Evolutionary conservation across 345 rosid species (phyloP), one percentile per base, ranked within the genome.

Genomic region (Eucalyptus dawsonii): DNA sequence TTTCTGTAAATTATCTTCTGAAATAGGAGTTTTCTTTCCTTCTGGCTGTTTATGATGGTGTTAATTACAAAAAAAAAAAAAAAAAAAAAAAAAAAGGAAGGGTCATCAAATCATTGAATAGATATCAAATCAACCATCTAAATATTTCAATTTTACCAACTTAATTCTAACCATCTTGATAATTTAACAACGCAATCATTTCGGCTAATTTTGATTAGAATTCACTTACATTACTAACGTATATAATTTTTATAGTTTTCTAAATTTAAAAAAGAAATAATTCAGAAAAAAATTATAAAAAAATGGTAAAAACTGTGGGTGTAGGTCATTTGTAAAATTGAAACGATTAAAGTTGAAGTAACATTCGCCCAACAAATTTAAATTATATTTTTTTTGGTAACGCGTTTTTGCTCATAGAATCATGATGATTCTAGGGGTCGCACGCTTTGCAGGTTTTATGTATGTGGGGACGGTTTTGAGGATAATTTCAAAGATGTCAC

Each of bases 201-300:
- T 5, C 6, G 1, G 0, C 1, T 9, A 31, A 69, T 69, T 69
- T 69, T 31, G 6, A 9, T 4, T 31, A 16, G 1, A 69, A 67
- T 31, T 69, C 1, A 56, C 6, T 1, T 2, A 56, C 3, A 1
- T 1, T 1, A 51, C 4, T 7, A 3, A 51, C 0, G 22, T 17
- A 51, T 51, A 17, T 51, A 17, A 1, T 51, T 51, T 51, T 51
- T 51, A 0, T 51, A 51, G 22, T 51, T 51, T 51, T 51, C 22
- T 17, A 51, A 22, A 56, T 56, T 56, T 9, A 22, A 56, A 56
- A 54, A 56, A 2, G 1, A 22, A 56, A 54, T 8, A 53, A 53
- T 53, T 53, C 2, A 8, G 10, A 53, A 53, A 53, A 17, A 53
- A 7, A 1, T 53, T 53, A 53, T 53, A 53, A 51, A 51, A 53